Evolutionary conservation across 2,329 filamentous ascomycete genomes (phyloP), one percentile per base, ranked within the genome.

Genomic region (Emmonsia crescens): DNA sequence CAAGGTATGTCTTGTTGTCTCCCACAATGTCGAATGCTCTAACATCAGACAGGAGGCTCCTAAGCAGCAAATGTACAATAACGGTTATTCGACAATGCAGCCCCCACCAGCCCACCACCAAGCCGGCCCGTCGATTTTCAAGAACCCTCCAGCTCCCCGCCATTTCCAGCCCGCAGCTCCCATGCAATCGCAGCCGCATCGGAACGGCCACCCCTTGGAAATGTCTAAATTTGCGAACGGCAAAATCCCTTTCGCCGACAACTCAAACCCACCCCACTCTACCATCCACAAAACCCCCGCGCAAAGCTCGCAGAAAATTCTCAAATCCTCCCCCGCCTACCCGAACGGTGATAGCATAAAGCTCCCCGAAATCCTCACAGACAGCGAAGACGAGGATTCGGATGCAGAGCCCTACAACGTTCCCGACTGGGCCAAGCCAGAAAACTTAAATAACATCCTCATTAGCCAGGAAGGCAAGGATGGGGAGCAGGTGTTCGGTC

Each of bases 301-400:
- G 10, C 82, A 88, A 68, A 68, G 66, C 60, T 70, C 72, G 52
- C 68, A 65, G 21, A 58, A 58, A 38, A 40, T 69, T 2, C 68
- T 82, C 21, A 82, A 85, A 66, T 87, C 89, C 36, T 96, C 91
- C 1, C 91, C 91, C 0, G 85, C 89, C 59, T 96, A 95, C 76
- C 89, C 88, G 64, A 93, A 91, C 68, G 91, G 92, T 64, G 94
- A 99, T 63, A 84, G 83, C 59, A 96, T 99, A 69, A 88, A 94
- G 67, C 84, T 99, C 2, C 93, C 94, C 0, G 94, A 99, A 68
- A 97, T 99, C 68, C 86, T 91, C 65, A 97, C 94, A 1, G 95
- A 99, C 72, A 91, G 91, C 36, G 92, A 96, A 69, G 90, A 96
- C 63, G 89, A 93, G 57, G 89, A 93, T 64, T 84, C 82, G 5